A percentile compares a stretch with the other conserved stretches of the same genome.
phyloP scores from a whole-genome alignment of 129 eudicot genomes.

The Sambucus nigra region DNA sequence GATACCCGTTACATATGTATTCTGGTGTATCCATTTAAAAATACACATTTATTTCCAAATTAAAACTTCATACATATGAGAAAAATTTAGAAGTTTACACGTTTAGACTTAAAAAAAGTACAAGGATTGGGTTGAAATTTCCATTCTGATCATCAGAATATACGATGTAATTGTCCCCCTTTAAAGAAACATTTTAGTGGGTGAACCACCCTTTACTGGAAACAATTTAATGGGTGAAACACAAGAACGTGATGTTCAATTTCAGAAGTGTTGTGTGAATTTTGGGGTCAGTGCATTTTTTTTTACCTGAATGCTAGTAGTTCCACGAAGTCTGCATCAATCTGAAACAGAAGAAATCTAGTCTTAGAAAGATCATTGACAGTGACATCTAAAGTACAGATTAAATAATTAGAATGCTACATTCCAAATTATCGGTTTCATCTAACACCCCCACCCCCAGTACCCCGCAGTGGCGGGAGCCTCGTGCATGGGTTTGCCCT shows the following conservation, averaged over 20 bases:
- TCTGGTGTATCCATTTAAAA: no score
- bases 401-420: no score
- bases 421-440: no score
- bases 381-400: not conserved
- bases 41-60: no score
- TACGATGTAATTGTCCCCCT: not conserved
- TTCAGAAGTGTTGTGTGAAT: not conserved
- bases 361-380: slow-evolving; percentile 1
- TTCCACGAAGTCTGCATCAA: slow-evolving; percentile 67
- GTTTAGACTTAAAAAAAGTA: no score
- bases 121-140: not conserved
- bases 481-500: no score
- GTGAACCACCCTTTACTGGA: no score
- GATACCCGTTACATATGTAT: no score
- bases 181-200: not conserved
- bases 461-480: no score
- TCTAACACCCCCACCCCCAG: no score
- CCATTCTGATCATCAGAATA: not conserved
- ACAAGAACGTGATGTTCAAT: not conserved
- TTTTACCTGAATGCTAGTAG: slow-evolving; percentile 68
- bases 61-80: no score
- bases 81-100: no score
- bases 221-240: not conserved
- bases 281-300: not conserved
- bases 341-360: slow-evolving; percentile 31